phyloP scores from a whole-genome alignment of 306 rosid genomes.

The Luffa acutangula region DNA sequence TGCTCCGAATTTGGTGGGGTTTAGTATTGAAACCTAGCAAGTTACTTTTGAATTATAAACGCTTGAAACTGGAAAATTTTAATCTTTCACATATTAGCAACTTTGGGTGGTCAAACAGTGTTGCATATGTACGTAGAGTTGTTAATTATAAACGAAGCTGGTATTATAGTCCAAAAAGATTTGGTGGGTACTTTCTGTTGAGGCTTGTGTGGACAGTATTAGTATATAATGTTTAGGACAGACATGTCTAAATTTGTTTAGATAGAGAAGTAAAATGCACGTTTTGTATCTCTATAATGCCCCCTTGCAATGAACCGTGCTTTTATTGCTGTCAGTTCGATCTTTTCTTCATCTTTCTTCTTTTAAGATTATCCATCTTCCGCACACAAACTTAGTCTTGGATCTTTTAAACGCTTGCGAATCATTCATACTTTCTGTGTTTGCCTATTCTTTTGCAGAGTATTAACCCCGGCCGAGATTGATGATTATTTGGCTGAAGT shows the following conservation, averaged over 20 bases:
- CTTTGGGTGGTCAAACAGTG: neutral
- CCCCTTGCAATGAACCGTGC: no score
- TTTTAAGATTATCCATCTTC: neutral
- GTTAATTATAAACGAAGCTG: neutral
- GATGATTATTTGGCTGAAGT: constrained; percentile 97
- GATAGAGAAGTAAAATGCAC: neutral
- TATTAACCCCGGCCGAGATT: constrained; percentile 84
- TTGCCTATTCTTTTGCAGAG: constrained; percentile 44
- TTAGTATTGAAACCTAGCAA: neutral
- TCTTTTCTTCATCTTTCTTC: neutral
- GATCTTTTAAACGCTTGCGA: neutral
- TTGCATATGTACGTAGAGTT: neutral
- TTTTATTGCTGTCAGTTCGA: neutral
- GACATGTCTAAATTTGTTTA: neutral
- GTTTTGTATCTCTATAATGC: neutral
- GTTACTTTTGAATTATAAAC: neutral
- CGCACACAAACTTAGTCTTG: neutral
- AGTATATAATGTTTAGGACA: neutral
- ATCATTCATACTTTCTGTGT: neutral
- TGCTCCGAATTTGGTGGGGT: neutral
- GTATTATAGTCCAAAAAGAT: neutral
- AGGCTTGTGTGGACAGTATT: neutral
- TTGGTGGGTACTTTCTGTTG: neutral
- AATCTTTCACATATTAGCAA: neutral
- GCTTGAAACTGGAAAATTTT: neutral